Base-by-base conservation (phyloP, 2,329 filamentous ascomycete genomes). In the Chaetomiaceae sp. region DNA sequence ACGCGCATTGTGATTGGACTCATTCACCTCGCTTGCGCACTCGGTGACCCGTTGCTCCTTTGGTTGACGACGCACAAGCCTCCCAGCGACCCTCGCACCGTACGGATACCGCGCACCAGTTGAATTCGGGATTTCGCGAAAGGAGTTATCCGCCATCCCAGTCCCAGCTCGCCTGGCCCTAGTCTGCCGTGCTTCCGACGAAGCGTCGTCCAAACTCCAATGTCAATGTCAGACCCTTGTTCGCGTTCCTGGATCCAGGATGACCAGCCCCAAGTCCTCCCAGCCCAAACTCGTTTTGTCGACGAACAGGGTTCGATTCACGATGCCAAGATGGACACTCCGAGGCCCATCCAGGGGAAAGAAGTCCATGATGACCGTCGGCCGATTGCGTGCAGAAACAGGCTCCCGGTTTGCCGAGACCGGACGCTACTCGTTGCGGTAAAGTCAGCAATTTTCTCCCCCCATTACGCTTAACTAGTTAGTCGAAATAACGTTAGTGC, bases 161-260 rank as follows among this genome's bases (percentile, higher is more conserved):
- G 34, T 38, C 29, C 45, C 21, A 21, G 51, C 37, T 54, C 56
- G 52, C 50, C 52, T 53, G 52, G 57, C 47, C 48, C 50, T 56
- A 29, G 54, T 51, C 44, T 61, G 54, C 55, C 59, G 59, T 53
- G 55, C 49, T 53, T 48, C 59, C 57, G 59, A 52, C 25, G 9
- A 53, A 34, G 38, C 8, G 43, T 33, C 42, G 34, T 34, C 47
- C 47, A 38, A 46, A 46, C 40, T 25, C 33, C 37, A n/a, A n/a
- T n/a, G n/a, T 16, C 20, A 18, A 33, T 13, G 20, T 14, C 25
- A 40, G 29, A 49, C 20, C 42, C 55, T 41, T 53, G 52, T 34
- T 30, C 32, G 11, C 8, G 38, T 33, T 16, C 41, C 41, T 43
- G 41, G 27, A 29, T 16, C 41, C 41, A 40, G 41, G 27, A 29